phyloP scores from a whole-genome alignment of 176 grass and related monocot genomes.

The Elymus sibiricus region DNA sequence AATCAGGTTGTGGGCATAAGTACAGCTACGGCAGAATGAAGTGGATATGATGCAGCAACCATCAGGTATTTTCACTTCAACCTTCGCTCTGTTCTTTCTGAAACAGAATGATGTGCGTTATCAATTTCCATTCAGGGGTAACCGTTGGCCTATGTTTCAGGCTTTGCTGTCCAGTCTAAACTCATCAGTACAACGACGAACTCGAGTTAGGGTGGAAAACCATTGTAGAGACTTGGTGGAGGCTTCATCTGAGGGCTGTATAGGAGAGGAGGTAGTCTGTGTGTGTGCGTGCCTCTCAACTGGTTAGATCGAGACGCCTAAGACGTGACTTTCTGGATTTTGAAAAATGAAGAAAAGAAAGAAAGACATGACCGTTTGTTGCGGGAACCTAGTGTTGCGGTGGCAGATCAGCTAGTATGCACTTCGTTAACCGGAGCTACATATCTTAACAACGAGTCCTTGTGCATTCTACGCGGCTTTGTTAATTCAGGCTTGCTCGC shows the following conservation, averaged over 20 bases:
- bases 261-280: neutral
- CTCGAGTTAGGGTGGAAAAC: neutral
- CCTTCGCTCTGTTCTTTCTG: neutral
- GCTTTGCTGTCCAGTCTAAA: neutral
- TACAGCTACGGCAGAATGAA: constrained; percentile 16
- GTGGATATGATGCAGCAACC: neutral
- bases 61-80: constrained; percentile 8
- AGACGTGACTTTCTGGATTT: neutral
- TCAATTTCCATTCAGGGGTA: neutral
- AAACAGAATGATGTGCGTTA: neutral
- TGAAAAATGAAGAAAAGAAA: neutral
- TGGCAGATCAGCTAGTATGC: neutral
- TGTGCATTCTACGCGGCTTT: neutral
- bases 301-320: neutral
- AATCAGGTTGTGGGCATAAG: constrained; percentile 43
- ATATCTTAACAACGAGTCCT: neutral
- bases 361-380: neutral
- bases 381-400: neutral
- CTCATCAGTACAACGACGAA: neutral
- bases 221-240: neutral
- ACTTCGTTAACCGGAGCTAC: neutral
- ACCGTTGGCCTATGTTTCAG: neutral
- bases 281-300: neutral
- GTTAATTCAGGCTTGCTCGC: too few species aligned
- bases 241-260: constrained; percentile 11